phyloP scores from a whole-genome alignment of 169 alveolate species.

The Babesia bovis region DNA sequence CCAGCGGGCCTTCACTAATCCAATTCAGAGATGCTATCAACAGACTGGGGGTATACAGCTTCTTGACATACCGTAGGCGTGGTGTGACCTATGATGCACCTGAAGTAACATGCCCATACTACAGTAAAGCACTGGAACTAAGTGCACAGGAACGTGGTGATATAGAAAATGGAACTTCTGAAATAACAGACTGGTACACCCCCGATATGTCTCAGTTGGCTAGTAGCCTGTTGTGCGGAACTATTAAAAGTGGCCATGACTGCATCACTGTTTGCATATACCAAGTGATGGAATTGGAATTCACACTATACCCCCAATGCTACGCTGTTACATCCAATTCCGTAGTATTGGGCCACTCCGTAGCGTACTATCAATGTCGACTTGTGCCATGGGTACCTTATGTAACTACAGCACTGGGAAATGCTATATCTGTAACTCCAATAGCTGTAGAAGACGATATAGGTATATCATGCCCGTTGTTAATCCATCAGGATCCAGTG shows the following conservation, averaged over 20 bases:
- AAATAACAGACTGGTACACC: too few species aligned
- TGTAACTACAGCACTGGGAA: too few species aligned
- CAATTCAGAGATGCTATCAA: neutral
- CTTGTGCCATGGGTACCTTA: conserved; percentile 21
- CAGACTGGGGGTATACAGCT: conserved; percentile 7
- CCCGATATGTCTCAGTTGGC: too few species aligned
- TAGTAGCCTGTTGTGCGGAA: too few species aligned
- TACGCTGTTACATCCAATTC: neutral
- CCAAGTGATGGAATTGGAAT: neutral
- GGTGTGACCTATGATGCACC: too few species aligned
- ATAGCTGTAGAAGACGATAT: conserved; percentile 3
- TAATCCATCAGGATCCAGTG: neutral
- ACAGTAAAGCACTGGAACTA: too few species aligned
- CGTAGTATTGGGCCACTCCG: neutral
- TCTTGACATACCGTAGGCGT: neutral
- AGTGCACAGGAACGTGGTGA: too few species aligned
- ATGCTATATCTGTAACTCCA: conserved; percentile 7
- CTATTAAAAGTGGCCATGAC: too few species aligned
- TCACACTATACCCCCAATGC: neutral
- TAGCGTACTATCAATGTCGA: conserved; percentile 7
- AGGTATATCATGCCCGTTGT: neutral
- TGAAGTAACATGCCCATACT: too few species aligned
- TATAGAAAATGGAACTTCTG: too few species aligned
- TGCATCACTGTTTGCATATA: too few species aligned
- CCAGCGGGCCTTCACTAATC: neutral